Conservation (phyloP, 306 rosid species). For the Medicago ruthenica region DNA sequence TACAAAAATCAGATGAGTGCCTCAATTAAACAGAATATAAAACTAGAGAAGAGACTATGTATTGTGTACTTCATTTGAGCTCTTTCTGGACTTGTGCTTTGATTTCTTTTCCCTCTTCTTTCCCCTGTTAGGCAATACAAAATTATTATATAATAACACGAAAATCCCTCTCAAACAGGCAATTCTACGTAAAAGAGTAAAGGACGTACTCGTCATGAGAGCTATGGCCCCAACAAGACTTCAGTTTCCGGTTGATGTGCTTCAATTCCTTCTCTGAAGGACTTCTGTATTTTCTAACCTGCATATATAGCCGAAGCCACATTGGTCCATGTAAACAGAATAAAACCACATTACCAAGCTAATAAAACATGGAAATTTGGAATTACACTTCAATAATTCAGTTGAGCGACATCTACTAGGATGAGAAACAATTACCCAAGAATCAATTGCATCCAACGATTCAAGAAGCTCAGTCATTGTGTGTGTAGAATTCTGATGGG, state of each 20-base stretch:
- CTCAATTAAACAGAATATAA: constrained; percentile 5
- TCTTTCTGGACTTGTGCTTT: constrained; percentile 86
- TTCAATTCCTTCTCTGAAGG: constrained; percentile 88
- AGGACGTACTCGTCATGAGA: constrained; percentile 79
- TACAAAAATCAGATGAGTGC: constrained; percentile 25
- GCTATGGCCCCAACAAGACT: constrained; percentile 90
- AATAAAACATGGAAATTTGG: constrained; percentile 35
- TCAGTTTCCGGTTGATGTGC: constrained; percentile 85
- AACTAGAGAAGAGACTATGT: constrained; percentile 36
- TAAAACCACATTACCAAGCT: constrained; percentile 32
- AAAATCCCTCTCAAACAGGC: background rate
- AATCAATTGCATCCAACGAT: constrained; percentile 65
- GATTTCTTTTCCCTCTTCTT: constrained; percentile 96
- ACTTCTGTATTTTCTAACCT: constrained; percentile 68
- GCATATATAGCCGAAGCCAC: constrained; percentile 42
- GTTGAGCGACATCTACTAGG: constrained; percentile 29
- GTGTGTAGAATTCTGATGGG: constrained; percentile 62
- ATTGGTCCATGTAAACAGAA: constrained; percentile 43
- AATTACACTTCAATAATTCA: constrained; percentile 21
- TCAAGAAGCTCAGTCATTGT: constrained; percentile 69
- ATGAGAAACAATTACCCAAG: constrained; percentile 63
- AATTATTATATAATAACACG: constrained; percentile 5
- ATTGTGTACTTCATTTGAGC: constrained; percentile 59
- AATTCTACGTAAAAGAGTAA: constrained; percentile 38
- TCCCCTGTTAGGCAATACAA: constrained; percentile 55